These are phyloP conservation scores for Pisolithus tinctorius DNA, from an alignment of 768 basidiomycete genomes.

Conservation along the genomic window DNA sequence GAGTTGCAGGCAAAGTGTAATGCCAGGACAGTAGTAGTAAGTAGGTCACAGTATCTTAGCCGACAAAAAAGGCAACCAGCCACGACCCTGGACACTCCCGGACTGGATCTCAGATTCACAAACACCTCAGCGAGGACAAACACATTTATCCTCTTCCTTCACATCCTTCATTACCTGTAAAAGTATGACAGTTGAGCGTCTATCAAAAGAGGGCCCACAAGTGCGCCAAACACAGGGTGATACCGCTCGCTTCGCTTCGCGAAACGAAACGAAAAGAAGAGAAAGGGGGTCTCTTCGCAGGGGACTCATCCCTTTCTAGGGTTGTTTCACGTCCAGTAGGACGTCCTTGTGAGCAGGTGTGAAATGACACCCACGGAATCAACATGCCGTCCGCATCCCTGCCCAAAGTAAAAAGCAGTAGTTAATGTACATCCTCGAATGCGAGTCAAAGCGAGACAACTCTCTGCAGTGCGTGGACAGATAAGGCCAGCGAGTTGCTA, in stretches of 20 bases:
- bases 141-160: conserved; percentile 44
- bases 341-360: conserved; percentile 5
- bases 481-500: background rate
- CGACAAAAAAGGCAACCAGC: background rate
- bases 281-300: background rate
- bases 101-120: conserved; percentile 1
- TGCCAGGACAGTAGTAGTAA: conserved; percentile 8
- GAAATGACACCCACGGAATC: conserved; percentile 46
- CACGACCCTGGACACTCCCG: conserved; percentile 27
- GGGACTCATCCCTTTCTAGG: conserved; percentile 9
- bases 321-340: background rate
- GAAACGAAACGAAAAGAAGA: background rate
- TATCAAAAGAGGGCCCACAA: conserved; percentile 17
- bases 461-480: too few species aligned
- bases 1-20: conserved; percentile 13
- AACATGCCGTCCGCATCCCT: conserved; percentile 70
- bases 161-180: conserved; percentile 43
- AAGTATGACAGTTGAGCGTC: conserved; percentile 15
- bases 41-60: background rate
- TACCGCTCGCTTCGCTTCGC: background rate
- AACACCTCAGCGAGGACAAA: conserved; percentile 28
- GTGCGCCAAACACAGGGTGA: background rate
- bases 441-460: background rate
- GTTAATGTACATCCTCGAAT: conserved; percentile 3
- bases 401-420: conserved; percentile 7